These are phyloP conservation scores for Cystobasidium slooffiae DNA, from an alignment of 1,284 basidiomycete genomes.

Conservation along the genomic window DNA sequence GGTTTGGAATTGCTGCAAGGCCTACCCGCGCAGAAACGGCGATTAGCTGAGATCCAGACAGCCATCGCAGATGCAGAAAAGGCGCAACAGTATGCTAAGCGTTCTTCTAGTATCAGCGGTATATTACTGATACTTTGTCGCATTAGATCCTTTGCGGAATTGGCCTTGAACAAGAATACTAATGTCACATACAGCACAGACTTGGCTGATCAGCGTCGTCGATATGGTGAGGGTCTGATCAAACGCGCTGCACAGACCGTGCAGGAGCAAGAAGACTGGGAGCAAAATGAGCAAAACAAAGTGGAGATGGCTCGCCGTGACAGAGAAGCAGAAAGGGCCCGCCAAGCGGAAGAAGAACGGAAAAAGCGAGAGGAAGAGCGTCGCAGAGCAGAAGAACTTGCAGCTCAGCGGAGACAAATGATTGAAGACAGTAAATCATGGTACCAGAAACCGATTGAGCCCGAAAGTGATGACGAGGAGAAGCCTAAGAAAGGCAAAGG, in stretches of 20 bases:
- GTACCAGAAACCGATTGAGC: slow-evolving; percentile 69
- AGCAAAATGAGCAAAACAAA: slow-evolving; percentile 69
- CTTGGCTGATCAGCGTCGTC: slow-evolving; percentile 81
- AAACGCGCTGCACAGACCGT: slow-evolving; percentile 71
- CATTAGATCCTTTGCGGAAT: slow-evolving; percentile 74
- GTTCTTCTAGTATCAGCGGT: not conserved
- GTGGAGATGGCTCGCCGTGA: slow-evolving; percentile 51
- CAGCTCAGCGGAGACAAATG: slow-evolving; percentile 71
- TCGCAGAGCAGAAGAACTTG: slow-evolving; percentile 66
- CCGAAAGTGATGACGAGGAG: slow-evolving; percentile 72
- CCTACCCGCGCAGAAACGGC: slow-evolving; percentile 72
- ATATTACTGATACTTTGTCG: not conserved
- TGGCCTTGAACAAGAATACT: slow-evolving; percentile 72
- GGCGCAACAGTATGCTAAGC: slow-evolving; percentile 73
- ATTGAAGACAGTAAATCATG: slow-evolving; percentile 78
- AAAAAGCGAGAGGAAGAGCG: slow-evolving; percentile 65
- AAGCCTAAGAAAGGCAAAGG: slow-evolving; percentile 67
- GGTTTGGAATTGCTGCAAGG: slow-evolving; percentile 83
- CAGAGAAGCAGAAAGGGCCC: slow-evolving; percentile 69
- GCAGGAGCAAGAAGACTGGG: slow-evolving; percentile 73
- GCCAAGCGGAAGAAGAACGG: slow-evolving; percentile 49
- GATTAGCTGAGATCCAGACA: slow-evolving; percentile 73
- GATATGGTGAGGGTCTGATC: slow-evolving; percentile 83
- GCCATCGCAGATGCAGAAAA: slow-evolving; percentile 82
- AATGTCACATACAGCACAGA: slow-evolving; percentile 81